Base-by-base conservation (phyloP, 176 grass and related monocot genomes). In the Eragrostis nindensis region DNA sequence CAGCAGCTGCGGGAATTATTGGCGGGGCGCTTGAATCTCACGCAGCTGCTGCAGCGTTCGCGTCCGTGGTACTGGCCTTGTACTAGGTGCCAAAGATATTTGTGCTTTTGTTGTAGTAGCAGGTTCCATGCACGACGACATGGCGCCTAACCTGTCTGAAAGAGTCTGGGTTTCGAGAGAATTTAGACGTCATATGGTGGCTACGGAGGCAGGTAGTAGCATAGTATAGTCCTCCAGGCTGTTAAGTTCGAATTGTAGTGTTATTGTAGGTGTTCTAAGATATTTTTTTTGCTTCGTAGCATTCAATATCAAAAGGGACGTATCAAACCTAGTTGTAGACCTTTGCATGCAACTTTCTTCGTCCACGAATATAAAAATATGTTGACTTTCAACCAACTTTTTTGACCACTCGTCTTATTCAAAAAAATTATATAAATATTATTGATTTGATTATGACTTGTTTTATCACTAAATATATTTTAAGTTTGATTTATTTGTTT, bases 1-100 rank as follows among this genome's bases (percentile, higher is more conserved):
- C 56, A 60, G n/a, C 18, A n/a, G n/a, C n/a, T n/a, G n/a, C n/a
- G n/a, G 25, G 83, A 82, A 90, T 86, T 82, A 89, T 89, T 89
- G 82, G 54, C 81, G 1, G 9, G 57, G 36, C 0, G 47, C 87
- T 84, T 76, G 10, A 80, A 89, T 89, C 87, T 17, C 36, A 89
- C 87, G 87, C 87, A 46, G 87, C 66, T 2, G 57, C 54, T 55
- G 52, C n/a, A n/a, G n/a, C 21, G 54, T 57, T 60, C 4, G 6
- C 71, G 86, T 27, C 71, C 80, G 86, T 68, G 50, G 86, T 84
- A 84, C 86, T 77, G 48, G 62, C 21, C 39, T n/a, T 65, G 82
- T 85, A 80, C 82, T 65, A 68, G 22, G 11, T 18, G 71, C 83
- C 82, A 63, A 76, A 70, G 76, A 89, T 81, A 69, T 80, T 64